Conservation (phyloP, 768 basidiomycete genomes). For the Lentinus tigrinus region DNA sequence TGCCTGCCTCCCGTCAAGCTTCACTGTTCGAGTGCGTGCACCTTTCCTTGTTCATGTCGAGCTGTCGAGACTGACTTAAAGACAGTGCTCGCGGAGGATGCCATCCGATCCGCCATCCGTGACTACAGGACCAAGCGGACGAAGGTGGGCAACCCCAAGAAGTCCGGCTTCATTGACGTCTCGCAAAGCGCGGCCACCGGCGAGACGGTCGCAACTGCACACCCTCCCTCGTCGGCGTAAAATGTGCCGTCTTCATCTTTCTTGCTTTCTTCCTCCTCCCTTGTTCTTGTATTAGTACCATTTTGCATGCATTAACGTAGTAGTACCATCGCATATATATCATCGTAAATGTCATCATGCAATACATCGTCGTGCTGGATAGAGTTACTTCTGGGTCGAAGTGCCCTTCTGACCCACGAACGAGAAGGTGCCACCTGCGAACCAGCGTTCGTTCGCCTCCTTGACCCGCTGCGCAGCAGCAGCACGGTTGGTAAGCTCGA, state of each 20-base stretch:
- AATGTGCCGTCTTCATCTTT: not conserved
- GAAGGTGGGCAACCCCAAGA: constrained; percentile 47
- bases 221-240: constrained; percentile 18
- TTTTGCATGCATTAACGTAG: constrained; percentile 9
- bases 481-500: constrained; percentile 94
- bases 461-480: constrained; percentile 83
- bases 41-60: constrained; percentile 2
- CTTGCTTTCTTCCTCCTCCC: not conserved
- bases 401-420: constrained; percentile 63
- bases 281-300: constrained; percentile 14
- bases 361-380: not conserved
- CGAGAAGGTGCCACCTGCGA: constrained; percentile 81
- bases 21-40: constrained; percentile 80
- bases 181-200: constrained; percentile 55
- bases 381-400: constrained; percentile 5
- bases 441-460: constrained; percentile 97
- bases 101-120: constrained; percentile 96
- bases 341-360: not conserved
- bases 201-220: constrained; percentile 50
- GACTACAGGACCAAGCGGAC: constrained; percentile 88
- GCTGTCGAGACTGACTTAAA: constrained; percentile 12
- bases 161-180: constrained; percentile 70
- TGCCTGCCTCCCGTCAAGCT: constrained; percentile 95
- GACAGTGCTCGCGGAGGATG: constrained; percentile 94
- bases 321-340: constrained; percentile 1